A percentile compares a stretch with the other conserved stretches of the same genome.
Evolutionary conservation across 495 filamentous ascomycete species (phyloP).

Genomic region (Margaritispora aquatica): DNA sequence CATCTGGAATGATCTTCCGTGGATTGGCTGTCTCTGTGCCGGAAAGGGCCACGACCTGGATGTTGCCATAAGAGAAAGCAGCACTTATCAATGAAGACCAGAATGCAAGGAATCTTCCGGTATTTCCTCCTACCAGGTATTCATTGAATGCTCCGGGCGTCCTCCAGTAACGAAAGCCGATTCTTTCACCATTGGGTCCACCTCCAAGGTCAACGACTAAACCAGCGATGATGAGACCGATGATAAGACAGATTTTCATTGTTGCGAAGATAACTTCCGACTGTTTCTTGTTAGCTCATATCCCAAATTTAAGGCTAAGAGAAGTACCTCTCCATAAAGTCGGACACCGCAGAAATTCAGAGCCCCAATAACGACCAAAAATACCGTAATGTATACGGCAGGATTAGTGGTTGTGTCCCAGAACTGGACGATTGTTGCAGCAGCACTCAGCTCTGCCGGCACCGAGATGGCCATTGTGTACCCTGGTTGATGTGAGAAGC

Average conservation of each 20-base stretch:
- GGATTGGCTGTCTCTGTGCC: conserved; percentile 67
- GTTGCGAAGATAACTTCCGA: conserved; percentile 36
- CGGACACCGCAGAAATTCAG: conserved; percentile 48
- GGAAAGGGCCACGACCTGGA: conserved; percentile 71
- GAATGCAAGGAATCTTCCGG: conserved; percentile 30
- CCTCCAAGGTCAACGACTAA: conserved; percentile 51
- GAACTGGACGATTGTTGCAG: conserved; percentile 11
- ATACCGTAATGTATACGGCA: conserved; percentile 47
- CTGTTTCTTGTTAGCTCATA: conserved; percentile 35
- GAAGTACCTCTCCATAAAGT: conserved; percentile 44
- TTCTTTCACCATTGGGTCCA: conserved; percentile 37
- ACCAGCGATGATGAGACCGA: conserved; percentile 46
- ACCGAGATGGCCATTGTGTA: conserved; percentile 11
- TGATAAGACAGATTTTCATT: conserved; percentile 50
- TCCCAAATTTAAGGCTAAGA: conserved; percentile 42
- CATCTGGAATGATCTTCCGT: conserved; percentile 56
- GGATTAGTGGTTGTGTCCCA: conserved; percentile 26
- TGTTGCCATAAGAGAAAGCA: conserved; percentile 74
- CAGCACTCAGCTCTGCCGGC: conserved; percentile 9
- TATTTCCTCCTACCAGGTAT: conserved; percentile 49
- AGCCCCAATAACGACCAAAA: conserved; percentile 46
- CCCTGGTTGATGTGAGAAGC: background rate
- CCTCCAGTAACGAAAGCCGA: conserved; percentile 62
- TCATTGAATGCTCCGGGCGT: conserved; percentile 61
- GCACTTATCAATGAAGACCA: conserved; percentile 34